Conservation (phyloP, 108 stramenopile genomes). For the Cyclotella choctawhatcheeana region DNA sequence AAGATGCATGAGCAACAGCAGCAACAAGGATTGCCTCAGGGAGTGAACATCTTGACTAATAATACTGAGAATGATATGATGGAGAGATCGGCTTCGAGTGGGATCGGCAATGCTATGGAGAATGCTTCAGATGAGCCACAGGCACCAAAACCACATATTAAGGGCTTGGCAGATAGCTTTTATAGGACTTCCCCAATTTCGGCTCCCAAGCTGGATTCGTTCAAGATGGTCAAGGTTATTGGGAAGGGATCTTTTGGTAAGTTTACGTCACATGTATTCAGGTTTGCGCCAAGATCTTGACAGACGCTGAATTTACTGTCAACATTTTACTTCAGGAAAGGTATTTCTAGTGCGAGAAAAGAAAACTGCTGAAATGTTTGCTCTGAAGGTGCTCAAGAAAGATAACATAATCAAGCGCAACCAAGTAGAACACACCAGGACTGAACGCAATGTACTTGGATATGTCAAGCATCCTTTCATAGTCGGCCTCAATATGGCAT, state of each 20-base stretch:
- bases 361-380: constrained; percentile 83
- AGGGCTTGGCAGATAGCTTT: constrained; percentile 70
- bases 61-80: neutral
- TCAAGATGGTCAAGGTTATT: constrained; percentile 90
- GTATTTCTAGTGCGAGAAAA: constrained; percentile 90
- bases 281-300: too few relatives aligned
- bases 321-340: constrained; percentile 58
- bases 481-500: constrained; percentile 98
- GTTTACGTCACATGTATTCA: constrained; percentile 36
- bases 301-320: too few relatives aligned
- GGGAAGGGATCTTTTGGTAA: constrained; percentile 96
- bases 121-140: constrained; percentile 40
- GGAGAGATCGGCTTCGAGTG: constrained; percentile 47
- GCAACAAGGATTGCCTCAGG: neutral
- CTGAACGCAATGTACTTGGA: constrained; percentile 95
- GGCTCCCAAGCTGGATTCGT: constrained; percentile 83
- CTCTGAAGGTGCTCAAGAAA: constrained; percentile 95
- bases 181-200: constrained; percentile 63
- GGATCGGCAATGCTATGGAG: constrained; percentile 81
- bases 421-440: constrained; percentile 98
- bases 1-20: constrained; percentile 37
- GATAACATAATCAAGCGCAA: constrained; percentile 97
- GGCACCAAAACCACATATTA: constrained; percentile 27
- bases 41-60: constrained; percentile 10
- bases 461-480: constrained; percentile 98